These are phyloP conservation scores for Hyphochytrium catenoides DNA, from an alignment of 352 stramenopile genomes.

Conservation along the genomic window DNA sequence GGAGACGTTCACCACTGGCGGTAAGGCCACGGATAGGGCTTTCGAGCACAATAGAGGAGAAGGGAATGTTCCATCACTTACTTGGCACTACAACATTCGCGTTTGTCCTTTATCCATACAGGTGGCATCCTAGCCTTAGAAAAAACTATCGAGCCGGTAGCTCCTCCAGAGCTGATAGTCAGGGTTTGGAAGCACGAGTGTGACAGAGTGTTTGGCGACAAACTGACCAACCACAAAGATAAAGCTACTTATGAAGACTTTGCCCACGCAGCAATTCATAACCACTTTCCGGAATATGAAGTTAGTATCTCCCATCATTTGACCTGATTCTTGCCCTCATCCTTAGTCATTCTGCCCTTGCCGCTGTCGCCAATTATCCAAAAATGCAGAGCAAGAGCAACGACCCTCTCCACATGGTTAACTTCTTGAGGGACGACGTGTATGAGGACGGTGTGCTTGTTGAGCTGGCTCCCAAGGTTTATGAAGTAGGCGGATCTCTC, in stretches of 20 bases:
- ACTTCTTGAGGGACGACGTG: slow-evolving; percentile 89
- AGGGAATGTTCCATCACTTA: no score
- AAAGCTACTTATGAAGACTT: slow-evolving; percentile 79
- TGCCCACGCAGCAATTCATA: slow-evolving; percentile 69
- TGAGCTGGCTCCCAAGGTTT: slow-evolving; percentile 79
- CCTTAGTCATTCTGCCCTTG: no score
- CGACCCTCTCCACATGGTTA: slow-evolving; percentile 80
- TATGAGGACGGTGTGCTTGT: slow-evolving; percentile 84
- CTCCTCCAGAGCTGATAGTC: slow-evolving; percentile 68
- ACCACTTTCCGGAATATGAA: slow-evolving; percentile 72
- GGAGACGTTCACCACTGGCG: slow-evolving; percentile 74
- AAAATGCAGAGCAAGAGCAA: slow-evolving; percentile 38
- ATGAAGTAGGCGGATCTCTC: slow-evolving; percentile 73
- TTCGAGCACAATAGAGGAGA: no score
- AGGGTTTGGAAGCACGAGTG: slow-evolving; percentile 95
- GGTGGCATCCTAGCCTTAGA: slow-evolving; percentile 45
- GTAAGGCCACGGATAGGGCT: no score
- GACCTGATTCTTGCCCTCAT: no score
- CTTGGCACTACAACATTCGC: no score
- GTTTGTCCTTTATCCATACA: no score
- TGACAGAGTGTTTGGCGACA: slow-evolving; percentile 91
- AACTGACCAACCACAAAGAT: slow-evolving; percentile 89
- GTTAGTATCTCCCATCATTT: no score
- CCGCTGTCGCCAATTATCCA: no score
- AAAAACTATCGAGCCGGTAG: slow-evolving; percentile 63